Conservation (phyloP, 306 rosid species). For the Mucuna pruriens region DNA sequence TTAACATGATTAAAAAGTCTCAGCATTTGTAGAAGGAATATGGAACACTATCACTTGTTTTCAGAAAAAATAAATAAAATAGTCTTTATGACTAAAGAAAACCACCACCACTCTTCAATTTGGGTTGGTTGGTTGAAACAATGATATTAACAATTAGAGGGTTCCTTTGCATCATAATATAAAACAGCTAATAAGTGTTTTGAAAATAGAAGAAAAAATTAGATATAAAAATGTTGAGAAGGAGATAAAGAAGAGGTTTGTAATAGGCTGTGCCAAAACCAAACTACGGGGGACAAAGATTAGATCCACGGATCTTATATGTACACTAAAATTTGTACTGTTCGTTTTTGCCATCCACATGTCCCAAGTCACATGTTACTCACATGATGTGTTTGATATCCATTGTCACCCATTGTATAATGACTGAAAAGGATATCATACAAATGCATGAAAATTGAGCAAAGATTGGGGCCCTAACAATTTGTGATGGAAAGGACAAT, state of each 20-base stretch:
- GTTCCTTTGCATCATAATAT: slow-evolving; percentile 24
- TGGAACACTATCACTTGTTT: neutral
- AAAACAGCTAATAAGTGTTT: neutral
- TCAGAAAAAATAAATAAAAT: neutral
- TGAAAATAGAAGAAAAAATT: neutral
- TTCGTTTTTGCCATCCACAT: slow-evolving; percentile 39
- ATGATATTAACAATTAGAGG: slow-evolving; percentile 13
- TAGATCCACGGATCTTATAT: slow-evolving; percentile 34
- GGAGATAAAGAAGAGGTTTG: slow-evolving; percentile 7
- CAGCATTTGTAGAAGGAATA: neutral
- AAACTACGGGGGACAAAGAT: slow-evolving; percentile 42
- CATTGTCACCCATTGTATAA: slow-evolving; percentile 31
- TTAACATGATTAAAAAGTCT: neutral
- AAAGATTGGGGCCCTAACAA: slow-evolving; percentile 50
- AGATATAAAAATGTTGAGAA: neutral
- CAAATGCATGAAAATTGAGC: slow-evolving; percentile 44
- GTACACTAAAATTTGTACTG: slow-evolving; percentile 41
- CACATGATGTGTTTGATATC: slow-evolving; percentile 60
- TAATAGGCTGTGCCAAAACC: slow-evolving; percentile 31
- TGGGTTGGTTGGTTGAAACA: slow-evolving; percentile 32
- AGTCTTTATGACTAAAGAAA: slow-evolving; percentile 28
- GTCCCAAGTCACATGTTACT: slow-evolving; percentile 47
- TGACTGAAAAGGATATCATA: slow-evolving; percentile 45
- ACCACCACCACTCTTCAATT: slow-evolving; percentile 23
- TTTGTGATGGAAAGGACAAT: slow-evolving; percentile 48